Base-by-base conservation (phyloP, 2,329 filamentous ascomycete species). In the Massarina eburnea region DNA sequence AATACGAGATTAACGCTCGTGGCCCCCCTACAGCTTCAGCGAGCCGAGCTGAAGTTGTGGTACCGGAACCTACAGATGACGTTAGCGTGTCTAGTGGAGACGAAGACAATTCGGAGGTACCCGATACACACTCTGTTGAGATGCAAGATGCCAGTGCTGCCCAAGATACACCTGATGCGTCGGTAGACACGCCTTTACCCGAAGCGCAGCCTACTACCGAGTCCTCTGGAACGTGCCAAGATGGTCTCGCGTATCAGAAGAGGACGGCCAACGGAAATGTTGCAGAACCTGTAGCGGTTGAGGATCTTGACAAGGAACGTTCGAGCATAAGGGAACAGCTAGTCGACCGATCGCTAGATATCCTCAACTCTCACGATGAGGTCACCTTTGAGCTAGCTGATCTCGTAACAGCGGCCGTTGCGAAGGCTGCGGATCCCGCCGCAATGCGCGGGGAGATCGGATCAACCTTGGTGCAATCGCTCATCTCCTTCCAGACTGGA, bases 381-480 rank as follows among this genome's bases (percentile, higher is more conserved):
- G 84, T 92, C 9, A 95, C 94, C 0, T 94, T 96, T 58, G 92
- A 97, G 62, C 78, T 99, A 37, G 83, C 91, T 0, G 91, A 96
- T 59, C 77, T 99, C 17, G 91, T 99, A 43, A 81, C 81, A 29
- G 84, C 86, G 3, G 85, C 90, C 19, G 81, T 83, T 8, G 73
- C 76, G 22, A 85, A 82, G 61, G 86, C 73, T 55, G 80, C 64
- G 62, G 84, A 80, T 66, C 82, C 70, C 54, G 79, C 69, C 57
- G 79, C 69, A 61, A 80, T 70, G 76, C 80, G 86, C 32, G 82
- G 83, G 50, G 88, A 94, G 44, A 86, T 95, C 55, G 91, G 89
- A 14, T 82, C 86, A 40, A 95, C 91, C 0, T 75, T 99, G 36
- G 85, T 91, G 4, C 86, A 88, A 59, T 95, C 91, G 1, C 75